These are phyloP conservation scores for Naganishia kalamii DNA, from an alignment of 768 basidiomycete genomes.

Conservation along the genomic window DNA sequence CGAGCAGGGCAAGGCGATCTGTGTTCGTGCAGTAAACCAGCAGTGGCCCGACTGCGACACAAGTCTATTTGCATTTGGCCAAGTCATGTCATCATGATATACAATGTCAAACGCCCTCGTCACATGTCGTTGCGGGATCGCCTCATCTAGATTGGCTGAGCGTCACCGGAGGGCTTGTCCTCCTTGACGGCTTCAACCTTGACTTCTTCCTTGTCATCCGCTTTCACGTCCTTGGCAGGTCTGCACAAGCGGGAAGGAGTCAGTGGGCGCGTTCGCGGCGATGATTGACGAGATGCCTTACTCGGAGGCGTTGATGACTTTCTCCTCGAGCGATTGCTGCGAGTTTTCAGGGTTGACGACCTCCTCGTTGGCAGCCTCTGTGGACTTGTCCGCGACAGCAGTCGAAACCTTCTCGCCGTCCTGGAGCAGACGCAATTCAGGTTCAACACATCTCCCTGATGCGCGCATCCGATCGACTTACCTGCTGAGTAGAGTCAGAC, in stretches of 20 bases:
- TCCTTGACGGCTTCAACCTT: constrained; percentile 16
- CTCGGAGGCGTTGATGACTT: constrained; percentile 14
- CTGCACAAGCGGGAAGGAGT: not conserved
- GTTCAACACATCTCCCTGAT: not conserved
- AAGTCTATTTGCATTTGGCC: not conserved
- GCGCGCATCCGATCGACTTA: not conserved
- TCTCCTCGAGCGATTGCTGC: constrained; percentile 36
- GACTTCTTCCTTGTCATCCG: constrained; percentile 27
- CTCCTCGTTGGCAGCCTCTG: constrained; percentile 28
- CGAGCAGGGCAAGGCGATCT: too few species aligned
- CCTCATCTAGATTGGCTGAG: constrained; percentile 5
- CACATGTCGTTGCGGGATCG: not conserved
- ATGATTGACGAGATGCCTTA: not conserved
- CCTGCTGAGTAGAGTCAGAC: not conserved
- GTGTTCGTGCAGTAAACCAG: too few species aligned
- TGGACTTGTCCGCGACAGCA: constrained; percentile 31
- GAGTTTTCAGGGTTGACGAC: constrained; percentile 46
- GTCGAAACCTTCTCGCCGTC: constrained; percentile 22
- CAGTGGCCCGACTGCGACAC: too few species aligned
- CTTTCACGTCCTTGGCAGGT: not conserved
- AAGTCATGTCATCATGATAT: constrained; percentile 11
- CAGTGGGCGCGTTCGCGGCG: not conserved
- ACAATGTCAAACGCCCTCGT: not conserved
- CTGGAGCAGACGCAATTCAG: not conserved
- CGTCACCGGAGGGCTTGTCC: constrained; percentile 12